Percentiles rank a stretch among this genome's conserved stretches.
These are phyloP conservation scores for Paramyrothecium roridum DNA, from an alignment of 2,329 filamentous ascomycete genomes.

Conservation along the genomic window DNA sequence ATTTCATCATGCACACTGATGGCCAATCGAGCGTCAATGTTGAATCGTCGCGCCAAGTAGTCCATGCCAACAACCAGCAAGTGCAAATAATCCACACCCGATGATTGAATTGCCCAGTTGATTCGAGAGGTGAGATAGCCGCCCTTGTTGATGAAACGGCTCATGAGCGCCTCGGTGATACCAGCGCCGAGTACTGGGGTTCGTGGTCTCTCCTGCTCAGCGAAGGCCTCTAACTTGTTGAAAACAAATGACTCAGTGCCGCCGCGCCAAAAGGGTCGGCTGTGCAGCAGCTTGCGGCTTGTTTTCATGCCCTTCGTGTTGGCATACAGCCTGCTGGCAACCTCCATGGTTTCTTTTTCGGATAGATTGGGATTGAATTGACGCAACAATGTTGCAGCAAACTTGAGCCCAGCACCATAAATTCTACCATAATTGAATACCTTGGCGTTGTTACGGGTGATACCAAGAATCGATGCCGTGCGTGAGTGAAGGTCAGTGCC, in stretches of 20 bases:
- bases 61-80: slow-evolving; percentile 93
- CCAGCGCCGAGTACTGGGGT: slow-evolving; percentile 92
- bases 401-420: slow-evolving; percentile 94
- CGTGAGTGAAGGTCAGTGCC: slow-evolving; percentile 94
- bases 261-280: slow-evolving; percentile 86
- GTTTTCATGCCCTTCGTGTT: slow-evolving; percentile 91
- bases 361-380: slow-evolving; percentile 89
- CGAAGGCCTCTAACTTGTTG: slow-evolving; percentile 97
- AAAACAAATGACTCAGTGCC: slow-evolving; percentile 98
- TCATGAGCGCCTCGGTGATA: slow-evolving; percentile 93
- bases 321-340: slow-evolving; percentile 77
- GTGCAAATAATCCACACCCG: slow-evolving; percentile 94
- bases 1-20: slow-evolving; percentile 99
- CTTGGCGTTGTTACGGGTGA: slow-evolving; percentile 92
- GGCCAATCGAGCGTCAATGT: slow-evolving; percentile 77
- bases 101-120: slow-evolving; percentile 99
- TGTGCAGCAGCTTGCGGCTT: slow-evolving; percentile 66
- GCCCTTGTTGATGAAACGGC: slow-evolving; percentile 80
- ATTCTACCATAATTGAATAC: slow-evolving; percentile 99
- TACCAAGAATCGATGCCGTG: slow-evolving; percentile 87
- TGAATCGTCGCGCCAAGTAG: slow-evolving; percentile 81
- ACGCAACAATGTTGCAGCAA: slow-evolving; percentile 82
- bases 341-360: slow-evolving; percentile 72
- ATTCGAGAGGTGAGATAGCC: slow-evolving; percentile 95
- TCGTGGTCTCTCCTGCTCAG: slow-evolving; percentile 84